These are phyloP conservation scores for Durio zibethinus DNA, from an alignment of 345 rosid species.

Conservation along the genomic window DNA sequence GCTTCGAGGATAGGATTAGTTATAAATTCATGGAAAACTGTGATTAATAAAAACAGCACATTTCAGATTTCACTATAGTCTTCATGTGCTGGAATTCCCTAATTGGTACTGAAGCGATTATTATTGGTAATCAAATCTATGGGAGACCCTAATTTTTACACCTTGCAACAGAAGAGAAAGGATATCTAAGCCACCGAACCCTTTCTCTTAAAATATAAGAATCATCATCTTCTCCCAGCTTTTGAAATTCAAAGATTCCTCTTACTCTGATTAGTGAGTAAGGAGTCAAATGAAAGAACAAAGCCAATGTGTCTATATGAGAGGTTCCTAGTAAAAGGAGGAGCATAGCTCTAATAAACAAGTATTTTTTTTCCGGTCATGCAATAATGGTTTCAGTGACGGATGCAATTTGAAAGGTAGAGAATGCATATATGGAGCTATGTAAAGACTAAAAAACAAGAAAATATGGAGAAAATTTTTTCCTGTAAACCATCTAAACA, in stretches of 20 bases:
- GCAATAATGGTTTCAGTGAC: not conserved
- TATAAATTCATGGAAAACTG: not conserved
- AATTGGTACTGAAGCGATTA: not conserved
- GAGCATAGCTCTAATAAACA: not conserved
- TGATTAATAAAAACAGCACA: not conserved
- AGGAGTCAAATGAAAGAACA: not conserved
- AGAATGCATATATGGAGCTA: too few relatives aligned
- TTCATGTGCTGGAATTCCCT: not conserved
- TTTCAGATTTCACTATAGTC: not conserved
- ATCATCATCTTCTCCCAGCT: not conserved
- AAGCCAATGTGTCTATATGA: not conserved
- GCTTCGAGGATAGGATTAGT: not conserved
- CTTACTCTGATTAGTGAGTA: not conserved
- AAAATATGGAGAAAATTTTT: too few relatives aligned
- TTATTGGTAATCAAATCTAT: too few relatives aligned
- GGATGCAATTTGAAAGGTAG: too few relatives aligned
- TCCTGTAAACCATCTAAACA: too few relatives aligned
- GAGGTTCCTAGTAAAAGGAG: not conserved
- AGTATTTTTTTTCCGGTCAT: not conserved
- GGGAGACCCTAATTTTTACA: not conserved
- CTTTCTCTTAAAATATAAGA: not conserved
- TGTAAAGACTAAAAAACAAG: too few relatives aligned
- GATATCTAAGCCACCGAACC: not conserved
- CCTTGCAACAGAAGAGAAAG: not conserved
- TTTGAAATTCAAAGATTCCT: constrained; percentile 15